Conservation (phyloP, 805 yeast genomes). For the Dipodascopsis uninucleata region DNA sequence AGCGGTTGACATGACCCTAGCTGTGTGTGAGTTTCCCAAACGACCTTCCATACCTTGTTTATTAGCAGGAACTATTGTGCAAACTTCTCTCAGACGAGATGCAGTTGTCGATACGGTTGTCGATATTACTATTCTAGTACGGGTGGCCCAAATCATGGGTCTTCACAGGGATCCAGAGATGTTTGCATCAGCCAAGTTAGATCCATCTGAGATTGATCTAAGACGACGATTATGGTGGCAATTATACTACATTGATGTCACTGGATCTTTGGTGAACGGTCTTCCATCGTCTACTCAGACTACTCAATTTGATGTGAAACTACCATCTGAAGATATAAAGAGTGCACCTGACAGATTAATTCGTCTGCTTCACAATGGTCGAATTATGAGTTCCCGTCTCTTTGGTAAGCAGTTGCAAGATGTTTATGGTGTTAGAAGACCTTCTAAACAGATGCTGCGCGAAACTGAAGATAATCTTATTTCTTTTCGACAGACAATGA, state of each 20-base stretch:
- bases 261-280: constrained; percentile 13
- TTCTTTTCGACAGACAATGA: not conserved
- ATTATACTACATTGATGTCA: constrained; percentile 13
- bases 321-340: constrained; percentile 9
- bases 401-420: constrained; percentile 10
- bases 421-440: constrained; percentile 17
- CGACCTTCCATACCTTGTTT: constrained; percentile 10
- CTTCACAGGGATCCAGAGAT: constrained; percentile 17
- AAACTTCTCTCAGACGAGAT: constrained; percentile 8
- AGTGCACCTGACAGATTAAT: constrained; percentile 15
- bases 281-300: constrained; percentile 13
- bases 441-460: not conserved
- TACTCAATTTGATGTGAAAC: constrained; percentile 8
- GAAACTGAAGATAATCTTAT: not conserved
- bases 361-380: constrained; percentile 12
- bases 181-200: constrained; percentile 4
- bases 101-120: constrained; percentile 4
- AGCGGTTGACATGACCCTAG: constrained; percentile 12
- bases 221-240: constrained; percentile 23
- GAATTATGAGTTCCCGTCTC: constrained; percentile 4
- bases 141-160: constrained; percentile 21
- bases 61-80: constrained; percentile 16
- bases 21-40: constrained; percentile 6
- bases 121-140: constrained; percentile 12
- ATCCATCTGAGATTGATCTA: constrained; percentile 1